Evolutionary conservation across 2,329 filamentous ascomycete species (phyloP).

Genomic region (Epicoccum sorghinum): DNA sequence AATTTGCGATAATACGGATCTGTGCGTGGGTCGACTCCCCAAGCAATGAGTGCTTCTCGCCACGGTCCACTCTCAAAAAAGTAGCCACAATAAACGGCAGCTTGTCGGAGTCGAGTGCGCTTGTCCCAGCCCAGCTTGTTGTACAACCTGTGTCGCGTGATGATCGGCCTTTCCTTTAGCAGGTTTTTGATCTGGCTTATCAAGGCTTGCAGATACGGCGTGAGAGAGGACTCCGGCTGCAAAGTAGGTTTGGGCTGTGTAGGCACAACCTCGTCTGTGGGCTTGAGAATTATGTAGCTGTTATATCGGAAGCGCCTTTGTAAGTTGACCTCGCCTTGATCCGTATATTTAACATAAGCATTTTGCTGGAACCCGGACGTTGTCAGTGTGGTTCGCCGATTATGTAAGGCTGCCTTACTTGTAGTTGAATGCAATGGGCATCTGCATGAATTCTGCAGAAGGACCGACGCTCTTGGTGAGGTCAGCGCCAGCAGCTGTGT

Average conservation of each 20-base stretch:
- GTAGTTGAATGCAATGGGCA: constrained; percentile 73
- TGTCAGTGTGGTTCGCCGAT: not conserved
- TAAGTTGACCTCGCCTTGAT: constrained; percentile 47
- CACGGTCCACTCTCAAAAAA: constrained; percentile 93
- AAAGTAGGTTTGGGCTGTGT: constrained; percentile 64
- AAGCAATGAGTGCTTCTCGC: constrained; percentile 84
- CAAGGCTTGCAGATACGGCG: constrained; percentile 67
- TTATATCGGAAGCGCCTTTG: constrained; percentile 34
- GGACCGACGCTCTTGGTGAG: constrained; percentile 75
- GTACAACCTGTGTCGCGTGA: constrained; percentile 81
- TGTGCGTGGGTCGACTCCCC: constrained; percentile 82
- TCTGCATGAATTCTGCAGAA: constrained; percentile 77
- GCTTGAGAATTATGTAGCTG: constrained; percentile 60
- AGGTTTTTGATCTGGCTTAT: constrained; percentile 68
- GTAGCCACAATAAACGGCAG: constrained; percentile 84
- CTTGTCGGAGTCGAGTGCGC: constrained; percentile 68
- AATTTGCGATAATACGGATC: constrained; percentile 80
- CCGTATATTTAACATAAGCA: constrained; percentile 68
- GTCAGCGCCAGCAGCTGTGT: constrained; percentile 55
- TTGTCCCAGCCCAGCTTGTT: constrained; percentile 69
- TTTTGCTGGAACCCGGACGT: constrained; percentile 79
- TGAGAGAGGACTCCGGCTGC: constrained; percentile 55
- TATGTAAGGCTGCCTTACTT: constrained; percentile 42
- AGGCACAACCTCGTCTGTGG: constrained; percentile 68
- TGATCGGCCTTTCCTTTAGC: constrained; percentile 78